Percentiles rank a stretch among this genome's conserved stretches.
Conservation (phyloP, 306 rosid species). For the Dryas drummondii region DNA sequence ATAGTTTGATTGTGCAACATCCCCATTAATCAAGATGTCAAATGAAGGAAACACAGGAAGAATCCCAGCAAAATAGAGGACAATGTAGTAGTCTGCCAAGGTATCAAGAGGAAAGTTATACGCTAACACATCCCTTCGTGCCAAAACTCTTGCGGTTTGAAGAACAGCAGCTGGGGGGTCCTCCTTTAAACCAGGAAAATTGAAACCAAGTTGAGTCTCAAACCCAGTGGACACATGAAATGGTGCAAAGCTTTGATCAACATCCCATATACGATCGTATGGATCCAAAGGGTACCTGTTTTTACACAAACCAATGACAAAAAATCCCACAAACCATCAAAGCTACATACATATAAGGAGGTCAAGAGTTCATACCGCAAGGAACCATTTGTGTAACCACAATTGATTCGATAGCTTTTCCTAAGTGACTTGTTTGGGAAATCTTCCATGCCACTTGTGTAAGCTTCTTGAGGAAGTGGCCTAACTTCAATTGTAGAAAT, state of each 20-base stretch:
- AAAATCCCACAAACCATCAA: slow-evolving; percentile 1
- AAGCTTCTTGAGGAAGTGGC: slow-evolving; percentile 76
- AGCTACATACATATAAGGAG: not conserved
- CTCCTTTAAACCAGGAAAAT: slow-evolving; percentile 45
- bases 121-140: slow-evolving; percentile 50
- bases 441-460: slow-evolving; percentile 55
- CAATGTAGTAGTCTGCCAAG: slow-evolving; percentile 69
- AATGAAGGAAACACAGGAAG: slow-evolving; percentile 78
- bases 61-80: slow-evolving; percentile 85
- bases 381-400: slow-evolving; percentile 64
- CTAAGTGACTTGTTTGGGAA: slow-evolving; percentile 54
- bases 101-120: slow-evolving; percentile 60
- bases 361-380: slow-evolving; percentile 46
- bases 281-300: slow-evolving; percentile 79
- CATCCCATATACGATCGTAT: slow-evolving; percentile 81
- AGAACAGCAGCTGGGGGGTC: slow-evolving; percentile 58
- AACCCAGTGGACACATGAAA: slow-evolving; percentile 63
- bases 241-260: slow-evolving; percentile 64
- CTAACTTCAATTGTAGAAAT: slow-evolving; percentile 78
- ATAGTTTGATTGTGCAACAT: slow-evolving; percentile 55
- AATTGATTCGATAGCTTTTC: slow-evolving; percentile 69
- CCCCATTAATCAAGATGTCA: slow-evolving; percentile 68
- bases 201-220: slow-evolving; percentile 48
- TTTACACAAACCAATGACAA: slow-evolving; percentile 9
- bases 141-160: slow-evolving; percentile 74